Base-by-base conservation (phyloP, 257 asterid species). In the Solanum lignicaule region DNA sequence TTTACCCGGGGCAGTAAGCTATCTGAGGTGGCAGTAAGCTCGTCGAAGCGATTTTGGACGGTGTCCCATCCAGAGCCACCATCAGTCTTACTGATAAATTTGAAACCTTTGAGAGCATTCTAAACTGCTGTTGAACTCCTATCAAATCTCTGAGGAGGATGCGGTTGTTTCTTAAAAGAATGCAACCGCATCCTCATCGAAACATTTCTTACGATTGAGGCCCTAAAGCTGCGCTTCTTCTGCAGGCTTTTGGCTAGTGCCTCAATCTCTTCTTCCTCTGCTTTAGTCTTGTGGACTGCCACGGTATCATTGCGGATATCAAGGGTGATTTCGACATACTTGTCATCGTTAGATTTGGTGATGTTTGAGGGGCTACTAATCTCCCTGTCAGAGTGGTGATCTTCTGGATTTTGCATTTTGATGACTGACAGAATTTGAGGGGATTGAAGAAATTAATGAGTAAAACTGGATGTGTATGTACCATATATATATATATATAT, bases 1-100 rank as follows among this genome's bases (percentile, higher is more conserved):
- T 33, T 74, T 5, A 43, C 81, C 11, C 85, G 89, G 15, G 90
- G 87, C 5, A 90, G 90, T 58, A 88, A 81, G 18, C 91, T 86
- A 27, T 85, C 60, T 60, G 89, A 33, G 55, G 18, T 33, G 88
- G 87, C 86, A 3, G 89, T 87, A 12, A 90, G 87, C 21, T 89
- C 89, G 31, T 90, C 20, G 68, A 90, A 90, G 8, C 89, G 58
- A 18, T 87, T 82, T 23, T 87, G 89, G 14, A 90, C 92, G 33
- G 74, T 79, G 20, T 83, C 79, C 92, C 91, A 90, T 14, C 90
- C 90, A 5, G 88, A 88, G 39, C 84, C 87, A 31, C 90, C 88
- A 11, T 88, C 90, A n/a, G 89, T 85, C 58, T 89, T 90, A 87
- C 90, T 90, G 62, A 90, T 90, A 52, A 90, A 89, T 21, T 90